phyloP scores from a whole-genome alignment of 805 yeast genomes.

The Cephaloascus fragrans region DNA sequence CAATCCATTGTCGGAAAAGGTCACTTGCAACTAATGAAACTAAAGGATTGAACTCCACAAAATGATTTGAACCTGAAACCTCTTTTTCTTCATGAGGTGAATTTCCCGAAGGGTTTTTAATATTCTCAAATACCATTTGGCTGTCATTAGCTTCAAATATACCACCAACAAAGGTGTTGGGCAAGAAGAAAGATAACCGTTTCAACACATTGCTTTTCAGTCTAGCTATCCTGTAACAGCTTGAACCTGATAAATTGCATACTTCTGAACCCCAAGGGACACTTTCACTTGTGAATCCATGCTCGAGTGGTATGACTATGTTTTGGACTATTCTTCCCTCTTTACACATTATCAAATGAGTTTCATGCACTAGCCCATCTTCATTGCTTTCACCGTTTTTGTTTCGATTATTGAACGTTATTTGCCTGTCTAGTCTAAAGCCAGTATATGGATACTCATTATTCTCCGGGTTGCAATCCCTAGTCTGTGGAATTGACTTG shows the following conservation, averaged over 20 bases:
- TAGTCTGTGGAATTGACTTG: not conserved
- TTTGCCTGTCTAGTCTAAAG: constrained; percentile 7
- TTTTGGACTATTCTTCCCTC: constrained; percentile 4
- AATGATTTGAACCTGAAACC: not conserved
- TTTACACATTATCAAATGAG: constrained; percentile 6
- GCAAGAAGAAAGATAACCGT: not conserved
- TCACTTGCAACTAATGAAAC: constrained; percentile 6
- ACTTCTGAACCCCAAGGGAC: constrained; percentile 7
- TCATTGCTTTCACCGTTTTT: no score
- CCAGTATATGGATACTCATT: constrained; percentile 5
- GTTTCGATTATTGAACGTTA: not conserved
- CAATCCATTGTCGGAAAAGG: constrained; percentile 7
- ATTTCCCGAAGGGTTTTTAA: no score
- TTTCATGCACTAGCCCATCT: constrained; percentile 1
- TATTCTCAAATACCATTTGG: no score
- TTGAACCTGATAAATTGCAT: not conserved
- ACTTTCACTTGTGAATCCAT: not conserved
- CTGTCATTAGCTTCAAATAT: not conserved
- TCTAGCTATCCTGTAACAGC: not conserved
- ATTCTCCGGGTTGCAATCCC: constrained; percentile 6
- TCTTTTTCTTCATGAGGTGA: not conserved
- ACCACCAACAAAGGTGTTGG: not conserved
- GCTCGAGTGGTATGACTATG: not conserved
- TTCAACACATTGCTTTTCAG: not conserved
- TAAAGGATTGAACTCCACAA: constrained; percentile 4